Conservation (phyloP, 345 rosid species). For the Euclidium syriacum region DNA sequence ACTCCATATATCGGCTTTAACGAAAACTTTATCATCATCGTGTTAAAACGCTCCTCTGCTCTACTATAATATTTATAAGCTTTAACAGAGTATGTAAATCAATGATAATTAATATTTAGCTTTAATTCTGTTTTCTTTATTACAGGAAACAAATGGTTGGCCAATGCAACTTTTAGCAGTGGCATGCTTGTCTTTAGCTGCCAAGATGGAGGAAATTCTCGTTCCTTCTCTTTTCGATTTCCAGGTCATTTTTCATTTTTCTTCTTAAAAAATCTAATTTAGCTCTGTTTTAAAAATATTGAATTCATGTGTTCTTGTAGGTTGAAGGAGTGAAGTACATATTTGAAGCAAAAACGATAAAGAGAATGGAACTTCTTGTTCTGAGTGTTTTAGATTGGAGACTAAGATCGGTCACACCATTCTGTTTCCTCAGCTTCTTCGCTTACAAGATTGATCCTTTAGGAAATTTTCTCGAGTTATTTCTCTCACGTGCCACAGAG, state of each 20-base stretch:
- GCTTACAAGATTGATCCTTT: constrained; percentile 82
- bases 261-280: neutral
- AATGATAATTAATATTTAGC: constrained; percentile 15
- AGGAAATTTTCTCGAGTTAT: constrained; percentile 52
- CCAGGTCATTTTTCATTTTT: constrained; percentile 45
- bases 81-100: neutral
- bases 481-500: constrained; percentile 61
- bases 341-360: constrained; percentile 81
- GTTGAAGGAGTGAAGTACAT: constrained; percentile 65
- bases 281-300: neutral
- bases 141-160: constrained; percentile 73
- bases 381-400: constrained; percentile 86
- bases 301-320: constrained; percentile 31
- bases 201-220: constrained; percentile 95
- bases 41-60: constrained; percentile 24
- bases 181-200: constrained; percentile 95
- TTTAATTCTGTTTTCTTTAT: neutral
- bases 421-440: constrained; percentile 73
- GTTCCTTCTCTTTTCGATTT: constrained; percentile 83
- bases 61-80: neutral
- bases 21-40: constrained; percentile 20
- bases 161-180: constrained; percentile 84
- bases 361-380: constrained; percentile 88
- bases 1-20: constrained; percentile 14
- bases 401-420: constrained; percentile 86